Evolutionary conservation across 202 grass and related monocot species (phyloP), one percentile per base, ranked within the genome.

Genomic region (Schoenoplectus triqueter): DNA sequence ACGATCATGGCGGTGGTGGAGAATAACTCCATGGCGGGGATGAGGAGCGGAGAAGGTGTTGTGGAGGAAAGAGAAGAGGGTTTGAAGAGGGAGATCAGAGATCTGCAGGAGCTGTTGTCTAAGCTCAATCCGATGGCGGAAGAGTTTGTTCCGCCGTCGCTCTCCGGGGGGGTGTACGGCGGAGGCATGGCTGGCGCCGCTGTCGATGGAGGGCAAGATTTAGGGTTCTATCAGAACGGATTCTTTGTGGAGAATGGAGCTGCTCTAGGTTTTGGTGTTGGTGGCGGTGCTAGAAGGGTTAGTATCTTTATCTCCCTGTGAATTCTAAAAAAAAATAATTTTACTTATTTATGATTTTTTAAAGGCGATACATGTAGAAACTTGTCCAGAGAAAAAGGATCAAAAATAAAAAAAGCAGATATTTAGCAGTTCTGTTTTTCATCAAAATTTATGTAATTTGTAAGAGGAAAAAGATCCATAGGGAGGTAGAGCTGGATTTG

Each of bases 81-180:
- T 9, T 90, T 91, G 64, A 91, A 99, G 86, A 85, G 87, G 44
- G 97, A 99, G 89, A 99, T 99, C 87, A 90, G 91, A 84, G 97
- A 99, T 94, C 90, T 99, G 88, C 92, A 94, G 88, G 97, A 99
- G 74, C 93, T 99, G 31, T 89, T 99, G 69, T 99, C 97, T 81
- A 99, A 99, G 90, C 90, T 99, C 89, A 96, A 99, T 84, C 96
- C 96, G 72, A 99, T 99, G 96, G 96, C 96, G 3, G 93, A 96
- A 92, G 96, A 99, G 87, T 99, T 99, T 85, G 93, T 96, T 14
- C 96, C 93, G 19, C 91, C 93, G 0, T 99, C 93, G 31, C 93
- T 92, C 65, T 15, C 81, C 52, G 39, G 84, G 51, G 82, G 70
- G 22, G 0, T 74, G 73, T 40, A 82, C 19, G 81, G 48, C 62